Percentiles rank a stretch among this genome's conserved stretches.
Evolutionary conservation across 169 alveolate species (phyloP).

Genomic region (Plasmodium sp.): DNA sequence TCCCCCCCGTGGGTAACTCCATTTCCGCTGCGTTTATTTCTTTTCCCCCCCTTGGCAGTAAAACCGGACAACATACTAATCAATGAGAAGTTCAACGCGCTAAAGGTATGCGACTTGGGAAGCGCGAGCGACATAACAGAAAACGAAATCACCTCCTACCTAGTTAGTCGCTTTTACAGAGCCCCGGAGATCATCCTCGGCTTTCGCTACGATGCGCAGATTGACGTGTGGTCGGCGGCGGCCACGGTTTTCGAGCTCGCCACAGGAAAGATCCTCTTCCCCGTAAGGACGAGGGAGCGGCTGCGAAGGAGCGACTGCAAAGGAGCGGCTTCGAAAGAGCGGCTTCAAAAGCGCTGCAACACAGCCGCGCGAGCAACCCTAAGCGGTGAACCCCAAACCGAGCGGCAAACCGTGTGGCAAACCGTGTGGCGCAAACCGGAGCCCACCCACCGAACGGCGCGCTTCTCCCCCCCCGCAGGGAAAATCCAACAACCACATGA

Average conservation of each 20-base stretch:
- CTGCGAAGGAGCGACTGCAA: too few relatives aligned
- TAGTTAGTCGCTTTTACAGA: constrained; percentile 97
- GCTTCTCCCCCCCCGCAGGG: constrained; percentile 82
- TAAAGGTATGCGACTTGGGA: constrained; percentile 98
- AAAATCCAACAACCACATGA: constrained; percentile 96
- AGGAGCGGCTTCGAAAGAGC: constrained; percentile 8
- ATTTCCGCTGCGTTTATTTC: neutral
- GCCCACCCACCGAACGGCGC: neutral
- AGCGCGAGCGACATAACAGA: constrained; percentile 93
- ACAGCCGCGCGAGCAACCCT: neutral
- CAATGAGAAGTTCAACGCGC: constrained; percentile 85
- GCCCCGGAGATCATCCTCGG: constrained; percentile 99
- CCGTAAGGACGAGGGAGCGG: constrained; percentile 80
- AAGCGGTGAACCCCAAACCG: neutral
- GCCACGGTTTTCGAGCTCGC: constrained; percentile 96
- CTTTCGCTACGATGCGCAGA: constrained; percentile 88
- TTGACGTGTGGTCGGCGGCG: constrained; percentile 98
- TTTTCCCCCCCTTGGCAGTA: constrained; percentile 48
- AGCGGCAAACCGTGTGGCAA: too few relatives aligned
- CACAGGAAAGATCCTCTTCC: constrained; percentile 97
- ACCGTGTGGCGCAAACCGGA: neutral
- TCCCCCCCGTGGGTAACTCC: neutral
- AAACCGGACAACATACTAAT: constrained; percentile 98
- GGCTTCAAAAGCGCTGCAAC: constrained; percentile 78
- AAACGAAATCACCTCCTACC: constrained; percentile 92